Conservation (phyloP, 495 filamentous ascomycete species). For the Talaromyces nanjingensis region DNA sequence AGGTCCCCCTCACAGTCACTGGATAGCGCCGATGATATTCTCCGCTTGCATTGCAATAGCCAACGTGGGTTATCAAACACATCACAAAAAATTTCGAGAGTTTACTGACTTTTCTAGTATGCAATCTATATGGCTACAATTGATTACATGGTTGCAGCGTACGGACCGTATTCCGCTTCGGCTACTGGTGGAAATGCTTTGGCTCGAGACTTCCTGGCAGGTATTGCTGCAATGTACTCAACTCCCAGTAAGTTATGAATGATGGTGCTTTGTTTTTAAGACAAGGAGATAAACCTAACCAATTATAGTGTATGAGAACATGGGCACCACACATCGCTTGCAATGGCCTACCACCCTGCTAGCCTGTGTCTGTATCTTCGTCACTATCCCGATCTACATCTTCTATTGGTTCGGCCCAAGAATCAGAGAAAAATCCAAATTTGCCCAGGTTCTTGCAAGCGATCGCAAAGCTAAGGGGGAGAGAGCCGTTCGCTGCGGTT, state of each 20-base stretch:
- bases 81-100: slow-evolving; percentile 2
- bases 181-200: slow-evolving; percentile 60
- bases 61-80: slow-evolving; percentile 22
- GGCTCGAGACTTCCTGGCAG: slow-evolving; percentile 29
- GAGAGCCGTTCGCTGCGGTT: slow-evolving; percentile 7
- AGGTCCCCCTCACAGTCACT: slow-evolving; percentile 45
- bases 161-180: slow-evolving; percentile 65
- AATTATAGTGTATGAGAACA: slow-evolving; percentile 22
- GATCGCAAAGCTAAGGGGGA: slow-evolving; percentile 3
- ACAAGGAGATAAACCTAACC: not conserved
- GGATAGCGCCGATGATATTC: slow-evolving; percentile 52
- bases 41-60: slow-evolving; percentile 50
- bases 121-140: slow-evolving; percentile 66
- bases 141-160: slow-evolving; percentile 69
- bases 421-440: slow-evolving; percentile 38
- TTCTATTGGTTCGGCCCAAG: slow-evolving; percentile 44
- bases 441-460: slow-evolving; percentile 22
- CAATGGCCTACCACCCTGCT: slow-evolving; percentile 40
- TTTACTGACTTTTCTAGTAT: slow-evolving; percentile 25
- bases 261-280: not conserved
- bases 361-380: slow-evolving; percentile 32
- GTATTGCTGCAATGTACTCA: slow-evolving; percentile 27
- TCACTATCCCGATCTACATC: slow-evolving; percentile 40
- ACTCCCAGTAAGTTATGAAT: slow-evolving; percentile 16
- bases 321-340: slow-evolving; percentile 24